Base-by-base conservation (phyloP, 2,329 filamentous ascomycete genomes). In the Trichoderma breve region DNA sequence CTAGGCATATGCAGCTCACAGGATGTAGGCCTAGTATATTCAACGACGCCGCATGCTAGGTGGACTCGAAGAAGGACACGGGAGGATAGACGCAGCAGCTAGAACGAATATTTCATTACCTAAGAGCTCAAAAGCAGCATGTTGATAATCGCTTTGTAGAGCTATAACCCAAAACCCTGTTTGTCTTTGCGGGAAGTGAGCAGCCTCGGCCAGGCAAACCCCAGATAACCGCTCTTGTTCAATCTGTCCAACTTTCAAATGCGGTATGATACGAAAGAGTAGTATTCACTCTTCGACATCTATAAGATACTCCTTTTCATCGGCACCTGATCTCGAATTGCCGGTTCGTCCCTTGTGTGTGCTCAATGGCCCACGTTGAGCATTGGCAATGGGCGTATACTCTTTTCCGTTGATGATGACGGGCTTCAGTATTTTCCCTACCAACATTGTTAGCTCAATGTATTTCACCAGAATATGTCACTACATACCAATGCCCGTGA, bases 401-500 rank as follows among this genome's bases (percentile, higher is more conserved):
- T 72, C 71, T 30, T 21, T 47, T 30, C 71, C 71, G 9, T 68
- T 51, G 15, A 68, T 28, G n/a, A 28, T 36, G 3, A 72, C 65
- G 1, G 71, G 64, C n/a, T 60, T 47, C 18, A 34, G 30, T n/a
- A 69, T 72, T 9, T 57, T 57, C 3, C 57, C 71, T 72, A 36
- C 24, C 32, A 7, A 6, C n/a, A 15, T 4, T 36, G 26, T 63
- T 15, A 68, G 47, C n/a, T 24, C 9, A 36, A 26, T 24, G 3
- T 3, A 28, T 2, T 3, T 6, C 21, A 9, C 28, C 8, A 26
- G 28, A 12, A 26, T 4, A 26, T 34, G 7, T 57, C 11, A 0
- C 4, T 24, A 39, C 71, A 30, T 55, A 72, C 71, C 71, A 57
- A 73, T 63, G 15, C 71, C 72, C 18, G 53, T 72, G 24, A 66